Conservation (phyloP, 257 asterid species). For the Penstemon newberryi region DNA sequence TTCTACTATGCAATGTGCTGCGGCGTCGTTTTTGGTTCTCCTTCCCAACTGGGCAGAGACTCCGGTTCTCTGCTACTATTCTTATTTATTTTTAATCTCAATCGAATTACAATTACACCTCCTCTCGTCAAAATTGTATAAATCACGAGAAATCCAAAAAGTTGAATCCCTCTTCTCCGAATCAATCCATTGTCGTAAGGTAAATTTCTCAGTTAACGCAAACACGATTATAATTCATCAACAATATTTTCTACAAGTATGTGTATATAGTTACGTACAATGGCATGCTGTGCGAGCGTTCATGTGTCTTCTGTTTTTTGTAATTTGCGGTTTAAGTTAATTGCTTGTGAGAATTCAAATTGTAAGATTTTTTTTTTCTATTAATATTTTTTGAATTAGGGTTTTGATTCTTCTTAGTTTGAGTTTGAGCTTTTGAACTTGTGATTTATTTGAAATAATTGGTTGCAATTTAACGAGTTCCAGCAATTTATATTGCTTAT, state of each 20-base stretch:
- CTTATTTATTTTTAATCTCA: constrained; percentile 5
- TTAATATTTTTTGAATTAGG: constrained; percentile 27
- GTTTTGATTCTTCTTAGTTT: constrained; percentile 17
- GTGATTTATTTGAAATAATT: constrained; percentile 9
- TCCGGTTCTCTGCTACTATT: constrained; percentile 28
- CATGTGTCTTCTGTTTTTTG: background rate
- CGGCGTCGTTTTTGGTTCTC: constrained; percentile 42
- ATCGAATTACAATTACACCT: background rate
- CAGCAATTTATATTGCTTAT: constrained; percentile 3
- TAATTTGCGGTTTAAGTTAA: constrained; percentile 8
- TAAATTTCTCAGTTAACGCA: background rate
- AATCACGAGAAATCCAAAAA: background rate
- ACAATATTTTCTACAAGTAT: background rate
- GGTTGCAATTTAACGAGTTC: constrained; percentile 16
- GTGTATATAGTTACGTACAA: background rate
- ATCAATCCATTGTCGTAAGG: background rate
- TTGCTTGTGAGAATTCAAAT: constrained; percentile 21
- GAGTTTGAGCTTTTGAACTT: background rate
- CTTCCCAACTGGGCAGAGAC: constrained; percentile 23
- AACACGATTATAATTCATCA: background rate
- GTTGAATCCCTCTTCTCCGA: background rate
- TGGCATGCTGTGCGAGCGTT: background rate
- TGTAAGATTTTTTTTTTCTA: background rate
- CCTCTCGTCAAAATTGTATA: constrained; percentile 14
- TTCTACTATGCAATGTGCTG: constrained; percentile 22